Evolutionary conservation across 129 eudicot species (phyloP), one percentile per base, ranked within the genome.

Genomic region (Scalesia atractyloides): DNA sequence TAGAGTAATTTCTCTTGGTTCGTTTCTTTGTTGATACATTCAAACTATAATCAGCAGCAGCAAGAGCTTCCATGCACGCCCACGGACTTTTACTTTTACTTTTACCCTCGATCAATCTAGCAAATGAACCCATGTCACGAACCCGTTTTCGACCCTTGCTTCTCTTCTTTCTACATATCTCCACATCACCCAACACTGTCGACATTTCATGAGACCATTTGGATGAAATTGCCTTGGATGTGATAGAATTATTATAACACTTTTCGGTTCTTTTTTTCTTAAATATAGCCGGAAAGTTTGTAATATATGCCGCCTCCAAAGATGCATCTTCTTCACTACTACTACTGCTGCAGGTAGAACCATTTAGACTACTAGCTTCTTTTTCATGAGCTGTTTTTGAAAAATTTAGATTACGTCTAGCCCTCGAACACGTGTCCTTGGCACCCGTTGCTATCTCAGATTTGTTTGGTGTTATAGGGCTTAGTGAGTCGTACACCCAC

Each of bases 181-280:
- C 85, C 52, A 61, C 43, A 18, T 68, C 54, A 60, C 73, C 84
- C 62, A 84, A 60, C 20, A 56, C 5, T 47, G 76, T 50, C 68
- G 73, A 48, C 9, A 15, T 39, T 64, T 39, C 65, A 20, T 39
- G 33, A 39, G 70, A 77, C 81, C 70, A 61, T 73, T 70, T 41
- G 64, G 83, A 49, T 54, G 80, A 50, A 54, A 67, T 44, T 15
- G 77, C 54, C 82, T 76, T 82, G 58, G 84, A 61, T 72, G 74
- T 56, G 15, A 56, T 70, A 15, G 80, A 57, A 48, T 46, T 78
- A 48, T 46, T 78, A 5, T 78, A 54, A 69, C 20, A 73, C 76
- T 77, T 81, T 81, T 80, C 90, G 5, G 84, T 91, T 82, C 97
- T 88, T 78, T 82, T 90, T 81, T 80, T 91, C 85, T 91, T 95